A percentile compares a stretch with the other conserved stretches of the same genome.
phyloP scores from a whole-genome alignment of 176 grass and related monocot species.

The Leersia perrieri region DNA sequence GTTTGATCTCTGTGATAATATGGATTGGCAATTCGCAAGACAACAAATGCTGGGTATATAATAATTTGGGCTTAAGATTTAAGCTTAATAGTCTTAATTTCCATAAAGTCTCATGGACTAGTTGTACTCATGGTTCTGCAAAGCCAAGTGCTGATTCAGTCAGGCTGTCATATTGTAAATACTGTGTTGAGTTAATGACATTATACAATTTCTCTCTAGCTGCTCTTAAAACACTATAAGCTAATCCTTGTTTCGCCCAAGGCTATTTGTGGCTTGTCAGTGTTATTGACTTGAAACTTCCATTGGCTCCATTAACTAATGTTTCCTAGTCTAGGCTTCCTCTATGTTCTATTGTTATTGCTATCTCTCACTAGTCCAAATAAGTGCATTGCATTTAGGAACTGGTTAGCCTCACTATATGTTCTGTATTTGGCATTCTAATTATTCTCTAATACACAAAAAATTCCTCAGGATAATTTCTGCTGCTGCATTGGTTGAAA shows the following conservation, averaged over 20 bases:
- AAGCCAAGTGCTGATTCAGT: neutral
- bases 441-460: neutral
- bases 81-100: neutral
- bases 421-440: neutral
- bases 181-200: neutral
- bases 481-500: slow-evolving; percentile 78
- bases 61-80: neutral
- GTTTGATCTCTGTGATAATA: neutral
- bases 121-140: neutral
- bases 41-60: neutral
- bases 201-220: neutral
- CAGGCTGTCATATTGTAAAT: neutral
- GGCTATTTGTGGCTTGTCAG: neutral
- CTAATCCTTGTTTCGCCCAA: neutral
- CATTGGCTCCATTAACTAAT: neutral
- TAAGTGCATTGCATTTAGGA: neutral
- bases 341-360: neutral
- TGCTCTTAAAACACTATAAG: neutral
- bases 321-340: neutral
- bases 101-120: neutral
- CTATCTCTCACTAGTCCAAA: neutral
- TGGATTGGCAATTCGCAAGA: neutral
- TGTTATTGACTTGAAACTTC: neutral
- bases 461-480: slow-evolving; percentile 65
- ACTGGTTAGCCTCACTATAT: neutral